A percentile compares a stretch with the other conserved stretches of the same genome.
Conservation (phyloP, 1,139 yeast genomes). For the Blastobotrys arbuscula region DNA sequence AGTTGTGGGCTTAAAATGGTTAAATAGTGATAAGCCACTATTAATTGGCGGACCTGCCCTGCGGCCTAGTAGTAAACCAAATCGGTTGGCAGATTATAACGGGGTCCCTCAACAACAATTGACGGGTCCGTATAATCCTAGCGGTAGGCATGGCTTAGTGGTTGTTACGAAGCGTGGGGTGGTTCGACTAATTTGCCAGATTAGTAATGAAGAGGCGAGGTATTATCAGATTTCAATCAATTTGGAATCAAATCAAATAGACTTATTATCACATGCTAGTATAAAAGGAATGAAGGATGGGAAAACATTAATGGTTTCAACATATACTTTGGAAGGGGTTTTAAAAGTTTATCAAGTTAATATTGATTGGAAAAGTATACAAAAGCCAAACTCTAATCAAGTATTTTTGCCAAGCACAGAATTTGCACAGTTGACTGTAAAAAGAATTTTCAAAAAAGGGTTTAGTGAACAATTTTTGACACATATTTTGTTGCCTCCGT, state of each 20-base stretch:
- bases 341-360: conserved; percentile 45
- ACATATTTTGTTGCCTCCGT: conserved; percentile 29
- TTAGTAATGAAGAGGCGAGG: conserved; percentile 23
- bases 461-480: conserved; percentile 20
- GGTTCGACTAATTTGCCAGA: conserved; percentile 37
- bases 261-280: conserved; percentile 42
- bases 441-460: conserved; percentile 16
- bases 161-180: conserved; percentile 59
- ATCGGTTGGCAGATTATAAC: conserved; percentile 37
- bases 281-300: conserved; percentile 52
- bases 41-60: conserved; percentile 28
- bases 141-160: conserved; percentile 23
- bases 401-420: conserved; percentile 14
- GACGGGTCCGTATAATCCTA: conserved; percentile 62
- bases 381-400: conserved; percentile 15
- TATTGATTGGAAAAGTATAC: conserved; percentile 53
- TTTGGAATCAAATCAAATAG: conserved; percentile 20
- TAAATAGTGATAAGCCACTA: conserved; percentile 59
- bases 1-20: conserved; percentile 60
- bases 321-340: conserved; percentile 41
- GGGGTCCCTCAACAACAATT: conserved; percentile 54
- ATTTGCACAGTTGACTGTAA: conserved; percentile 18
- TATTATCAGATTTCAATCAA: conserved; percentile 29
- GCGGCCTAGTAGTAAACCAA: conserved; percentile 14
- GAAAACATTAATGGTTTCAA: conserved; percentile 45